Percentiles rank a stretch among this genome's conserved stretches.
These are phyloP conservation scores for Hanseniaspora valbyensis DNA, from an alignment of 805 yeast genomes.

Conservation along the genomic window DNA sequence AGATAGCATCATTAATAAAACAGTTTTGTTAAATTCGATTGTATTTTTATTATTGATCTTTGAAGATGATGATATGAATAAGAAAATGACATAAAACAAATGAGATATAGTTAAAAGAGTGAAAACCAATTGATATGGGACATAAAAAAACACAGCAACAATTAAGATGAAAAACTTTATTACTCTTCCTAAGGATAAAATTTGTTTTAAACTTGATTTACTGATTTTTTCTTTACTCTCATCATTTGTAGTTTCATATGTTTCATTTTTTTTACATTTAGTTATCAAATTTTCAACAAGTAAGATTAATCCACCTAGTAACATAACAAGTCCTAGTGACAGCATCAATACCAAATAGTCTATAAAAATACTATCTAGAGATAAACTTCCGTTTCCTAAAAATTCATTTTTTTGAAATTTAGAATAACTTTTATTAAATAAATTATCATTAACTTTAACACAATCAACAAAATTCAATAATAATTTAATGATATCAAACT, in stretches of 20 bases:
- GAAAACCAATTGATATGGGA: slow-evolving; percentile 76
- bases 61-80: neutral
- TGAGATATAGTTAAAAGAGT: slow-evolving; percentile 52
- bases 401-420: slow-evolving; percentile 8
- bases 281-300: neutral
- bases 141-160: slow-evolving; percentile 43
- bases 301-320: slow-evolving; percentile 1
- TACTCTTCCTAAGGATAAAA: slow-evolving; percentile 22
- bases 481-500: slow-evolving; percentile 29
- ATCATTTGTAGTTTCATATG: neutral
- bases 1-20: slow-evolving; percentile 63
- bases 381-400: neutral
- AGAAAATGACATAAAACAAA: neutral
- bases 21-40: slow-evolving; percentile 50
- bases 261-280: neutral
- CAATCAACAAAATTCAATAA: slow-evolving; percentile 43
- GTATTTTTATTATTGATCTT: slow-evolving; percentile 26
- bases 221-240: neutral
- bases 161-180: slow-evolving; percentile 33
- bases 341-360: slow-evolving; percentile 8
- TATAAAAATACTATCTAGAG: neutral
- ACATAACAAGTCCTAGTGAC: neutral
- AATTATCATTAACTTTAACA: slow-evolving; percentile 27
- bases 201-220: slow-evolving; percentile 2
- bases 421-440: neutral